A percentile compares a stretch with the other conserved stretches of the same genome.
These are phyloP conservation scores for Thermothielavioides terrestris DNA, from an alignment of 495 filamentous ascomycete species.

Conservation along the genomic window DNA sequence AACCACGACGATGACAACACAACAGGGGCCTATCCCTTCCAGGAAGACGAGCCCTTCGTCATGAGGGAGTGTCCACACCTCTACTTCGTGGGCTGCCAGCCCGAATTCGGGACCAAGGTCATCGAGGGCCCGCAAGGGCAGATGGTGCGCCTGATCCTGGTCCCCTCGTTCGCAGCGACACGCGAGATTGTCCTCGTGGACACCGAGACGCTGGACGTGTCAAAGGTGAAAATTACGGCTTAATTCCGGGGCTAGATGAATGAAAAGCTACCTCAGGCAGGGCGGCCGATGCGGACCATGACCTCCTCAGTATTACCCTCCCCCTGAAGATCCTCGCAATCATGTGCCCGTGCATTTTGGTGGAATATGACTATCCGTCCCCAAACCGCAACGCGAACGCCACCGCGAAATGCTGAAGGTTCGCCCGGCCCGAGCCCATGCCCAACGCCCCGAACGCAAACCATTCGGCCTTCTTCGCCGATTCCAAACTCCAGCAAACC, in stretches of 20 bases:
- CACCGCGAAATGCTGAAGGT: neutral
- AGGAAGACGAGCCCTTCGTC: constrained; percentile 83
- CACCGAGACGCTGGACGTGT: constrained; percentile 68
- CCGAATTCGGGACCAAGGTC: constrained; percentile 65
- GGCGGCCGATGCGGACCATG: too few relatives aligned
- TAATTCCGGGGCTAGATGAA: constrained; percentile 1
- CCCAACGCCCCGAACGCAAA: neutral
- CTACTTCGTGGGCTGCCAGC: constrained; percentile 84
- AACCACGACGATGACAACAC: constrained; percentile 6
- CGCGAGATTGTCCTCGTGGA: constrained; percentile 80
- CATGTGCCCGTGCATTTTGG: neutral
- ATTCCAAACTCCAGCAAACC: neutral
- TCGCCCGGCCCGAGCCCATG: neutral
- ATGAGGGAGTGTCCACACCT: constrained; percentile 75
- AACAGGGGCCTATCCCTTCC: constrained; percentile 89
- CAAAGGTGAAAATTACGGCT: constrained; percentile 49
- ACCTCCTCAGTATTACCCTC: too few relatives aligned
- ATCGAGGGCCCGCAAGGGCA: constrained; percentile 55
- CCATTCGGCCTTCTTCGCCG: neutral
- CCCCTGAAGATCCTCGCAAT: neutral
- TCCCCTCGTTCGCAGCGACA: constrained; percentile 76
- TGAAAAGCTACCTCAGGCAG: neutral
- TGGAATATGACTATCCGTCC: neutral
- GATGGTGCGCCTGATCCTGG: constrained; percentile 60
- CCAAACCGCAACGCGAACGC: neutral